Conservation (phyloP, 1,139 yeast species). For the Candida glucosophila region DNA sequence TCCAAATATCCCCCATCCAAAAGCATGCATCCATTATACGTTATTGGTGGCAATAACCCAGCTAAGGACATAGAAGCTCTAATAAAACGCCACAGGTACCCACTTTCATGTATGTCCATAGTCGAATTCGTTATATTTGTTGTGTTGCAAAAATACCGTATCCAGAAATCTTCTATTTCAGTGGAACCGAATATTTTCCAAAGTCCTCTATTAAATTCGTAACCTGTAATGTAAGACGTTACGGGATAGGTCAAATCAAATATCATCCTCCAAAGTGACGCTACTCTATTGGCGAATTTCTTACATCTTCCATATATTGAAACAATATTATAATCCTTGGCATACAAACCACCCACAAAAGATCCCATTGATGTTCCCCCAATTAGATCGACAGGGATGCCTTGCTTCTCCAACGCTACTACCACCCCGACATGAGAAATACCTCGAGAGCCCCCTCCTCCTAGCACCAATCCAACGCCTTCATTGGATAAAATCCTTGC, state of each 20-base stretch:
- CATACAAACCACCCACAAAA: conserved; percentile 91
- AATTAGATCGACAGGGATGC: conserved; percentile 86
- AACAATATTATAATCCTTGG: conserved; percentile 82
- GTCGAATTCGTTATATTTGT: conserved; percentile 94
- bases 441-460: conserved; percentile 98
- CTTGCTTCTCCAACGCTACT: conserved; percentile 87
- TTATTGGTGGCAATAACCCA: conserved; percentile 82
- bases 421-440: conserved; percentile 86
- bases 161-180: conserved; percentile 95
- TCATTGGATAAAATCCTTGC: conserved; percentile 88
- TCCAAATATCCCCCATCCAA: conserved; percentile 95
- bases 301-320: conserved; percentile 88
- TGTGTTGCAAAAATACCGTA: conserved; percentile 78
- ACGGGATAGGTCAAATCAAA: conserved; percentile 88
- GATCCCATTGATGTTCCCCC: conserved; percentile 98
- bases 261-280: conserved; percentile 78
- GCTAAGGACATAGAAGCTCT: conserved; percentile 97
- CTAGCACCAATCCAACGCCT: conserved; percentile 88
- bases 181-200: conserved; percentile 93
- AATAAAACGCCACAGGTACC: conserved; percentile 92
- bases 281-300: conserved; percentile 73
- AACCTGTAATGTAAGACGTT: conserved; percentile 92
- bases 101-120: conserved; percentile 89
- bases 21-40: conserved; percentile 86
- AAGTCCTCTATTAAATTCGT: conserved; percentile 91